A percentile compares a stretch with the other conserved stretches of the same genome.
Evolutionary conservation across 2,329 filamentous ascomycete species (phyloP).

Genomic region (Torrubiellomyces zombiae): DNA sequence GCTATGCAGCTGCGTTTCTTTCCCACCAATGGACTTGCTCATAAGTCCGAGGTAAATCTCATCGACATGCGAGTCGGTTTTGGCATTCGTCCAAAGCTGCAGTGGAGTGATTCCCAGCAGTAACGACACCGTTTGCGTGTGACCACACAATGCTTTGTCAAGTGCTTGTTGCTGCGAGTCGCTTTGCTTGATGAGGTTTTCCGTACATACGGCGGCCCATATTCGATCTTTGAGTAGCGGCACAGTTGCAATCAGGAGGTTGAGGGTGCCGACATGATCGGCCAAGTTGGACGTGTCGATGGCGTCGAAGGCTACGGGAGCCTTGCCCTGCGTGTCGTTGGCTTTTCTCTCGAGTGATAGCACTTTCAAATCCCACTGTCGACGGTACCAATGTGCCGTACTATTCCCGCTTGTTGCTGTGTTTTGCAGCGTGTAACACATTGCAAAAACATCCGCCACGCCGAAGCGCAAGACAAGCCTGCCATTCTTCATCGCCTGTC

Average conservation of each 20-base stretch:
- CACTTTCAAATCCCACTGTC: conserved; percentile 19
- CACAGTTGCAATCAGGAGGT: conserved; percentile 21
- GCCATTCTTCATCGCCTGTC: conserved; percentile 8
- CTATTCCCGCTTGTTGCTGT: conserved; percentile 11
- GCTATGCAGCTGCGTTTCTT: conserved; percentile 11
- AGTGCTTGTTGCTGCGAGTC: conserved; percentile 13
- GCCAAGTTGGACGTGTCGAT: conserved; percentile 35
- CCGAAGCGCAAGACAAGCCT: conserved; percentile 26
- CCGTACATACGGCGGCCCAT: conserved; percentile 31
- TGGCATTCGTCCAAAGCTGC: conserved; percentile 34
- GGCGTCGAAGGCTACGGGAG: conserved; percentile 30
- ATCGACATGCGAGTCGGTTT: conserved; percentile 20
- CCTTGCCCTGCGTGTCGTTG: conserved; percentile 19
- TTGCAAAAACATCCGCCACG: conserved; percentile 29
- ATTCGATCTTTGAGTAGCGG: conserved; percentile 27
- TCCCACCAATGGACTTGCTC: conserved; percentile 1
- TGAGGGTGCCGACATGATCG: conserved; percentile 21
- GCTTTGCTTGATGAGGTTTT: conserved; percentile 21
- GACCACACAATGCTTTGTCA: conserved; percentile 26
- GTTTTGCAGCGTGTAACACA: conserved; percentile 34
- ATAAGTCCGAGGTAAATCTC: conserved; percentile 17
- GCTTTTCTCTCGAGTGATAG: conserved; percentile 24
- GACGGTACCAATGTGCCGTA: conserved; percentile 24
- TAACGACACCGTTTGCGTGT: conserved; percentile 27
- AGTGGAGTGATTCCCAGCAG: conserved; percentile 32